A percentile compares a stretch with the other conserved stretches of the same genome.
These are phyloP conservation scores for Claviceps quebecensis DNA, from an alignment of 2,329 filamentous ascomycete genomes.

Conservation along the genomic window DNA sequence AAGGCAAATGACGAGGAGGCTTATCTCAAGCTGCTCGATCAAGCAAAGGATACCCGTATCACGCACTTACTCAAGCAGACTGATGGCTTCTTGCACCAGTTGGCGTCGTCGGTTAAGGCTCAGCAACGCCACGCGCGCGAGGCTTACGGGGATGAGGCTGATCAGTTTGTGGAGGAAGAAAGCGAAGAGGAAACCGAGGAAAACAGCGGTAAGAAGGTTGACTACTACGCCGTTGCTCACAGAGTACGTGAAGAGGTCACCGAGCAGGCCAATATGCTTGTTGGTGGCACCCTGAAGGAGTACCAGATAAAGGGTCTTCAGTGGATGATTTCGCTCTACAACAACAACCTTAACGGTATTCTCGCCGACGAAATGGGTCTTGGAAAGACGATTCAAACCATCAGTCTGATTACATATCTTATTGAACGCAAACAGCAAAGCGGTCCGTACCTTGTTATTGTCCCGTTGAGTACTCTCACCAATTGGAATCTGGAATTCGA, in stretches of 20 bases:
- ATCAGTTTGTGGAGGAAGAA: conserved; percentile 43
- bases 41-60: conserved; percentile 98
- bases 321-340: conserved; percentile 99
- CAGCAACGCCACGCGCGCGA: conserved; percentile 78
- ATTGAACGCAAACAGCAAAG: conserved; percentile 89
- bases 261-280: conserved; percentile 68
- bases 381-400: conserved; percentile 98
- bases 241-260: conserved; percentile 86
- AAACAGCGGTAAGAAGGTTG: conserved; percentile 66
- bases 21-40: conserved; percentile 91
- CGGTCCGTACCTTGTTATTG: conserved; percentile 91
- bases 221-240: conserved; percentile 98
- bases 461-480: conserved; percentile 88
- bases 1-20: conserved; percentile 99
- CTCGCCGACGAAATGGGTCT: conserved; percentile 99
- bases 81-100: conserved; percentile 90
- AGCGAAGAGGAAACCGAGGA: conserved; percentile 53
- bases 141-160: conserved; percentile 55
- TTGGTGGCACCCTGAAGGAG: conserved; percentile 88
- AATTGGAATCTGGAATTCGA: conserved; percentile 99
- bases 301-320: conserved; percentile 97
- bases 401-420: conserved; percentile 91
- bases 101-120: conserved; percentile 84
- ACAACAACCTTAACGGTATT: conserved; percentile 99
- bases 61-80: conserved; percentile 94